Percentiles rank a stretch among this genome's conserved stretches.
Evolutionary conservation across 768 basidiomycete genomes (phyloP).

Genomic region (Suillus subalutaceus): DNA sequence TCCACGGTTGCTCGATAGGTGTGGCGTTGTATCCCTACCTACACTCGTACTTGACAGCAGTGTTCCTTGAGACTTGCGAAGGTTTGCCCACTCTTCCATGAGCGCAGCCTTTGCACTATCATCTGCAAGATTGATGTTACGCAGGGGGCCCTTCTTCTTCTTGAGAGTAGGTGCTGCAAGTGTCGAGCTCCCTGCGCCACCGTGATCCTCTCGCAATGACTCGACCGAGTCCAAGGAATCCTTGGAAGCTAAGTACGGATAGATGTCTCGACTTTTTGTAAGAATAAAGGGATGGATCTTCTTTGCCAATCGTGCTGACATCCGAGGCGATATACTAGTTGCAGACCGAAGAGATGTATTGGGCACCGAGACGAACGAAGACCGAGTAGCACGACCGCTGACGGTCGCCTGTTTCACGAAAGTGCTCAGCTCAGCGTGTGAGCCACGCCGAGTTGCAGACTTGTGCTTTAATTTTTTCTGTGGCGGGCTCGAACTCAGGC

Average conservation of each 20-base stretch:
- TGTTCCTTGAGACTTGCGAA: conserved; percentile 31
- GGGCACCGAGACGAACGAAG: not conserved
- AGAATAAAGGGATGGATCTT: conserved; percentile 21
- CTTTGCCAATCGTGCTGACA: conserved; percentile 24
- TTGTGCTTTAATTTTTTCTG: not conserved
- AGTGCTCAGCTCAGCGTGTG: not conserved
- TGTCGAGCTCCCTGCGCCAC: not conserved
- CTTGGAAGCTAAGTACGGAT: conserved; percentile 26
- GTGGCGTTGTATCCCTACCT: not conserved
- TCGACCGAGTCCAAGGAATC: conserved; percentile 17
- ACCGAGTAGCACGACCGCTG: not conserved
- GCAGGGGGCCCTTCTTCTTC: conserved; percentile 21
- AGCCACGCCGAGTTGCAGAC: not conserved
- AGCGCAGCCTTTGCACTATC: conserved; percentile 25
- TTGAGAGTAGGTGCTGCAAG: conserved; percentile 5
- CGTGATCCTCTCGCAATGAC: not conserved
- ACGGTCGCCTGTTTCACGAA: not conserved
- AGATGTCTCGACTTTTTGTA: conserved; percentile 29
- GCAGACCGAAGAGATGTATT: not conserved
- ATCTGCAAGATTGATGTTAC: conserved; percentile 20
- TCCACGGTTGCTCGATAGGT: not conserved
- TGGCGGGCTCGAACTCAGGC: not conserved
- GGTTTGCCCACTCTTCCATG: conserved; percentile 34
- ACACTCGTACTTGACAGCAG: conserved; percentile 15
- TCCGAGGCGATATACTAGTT: conserved; percentile 14